Evolutionary conservation across 129 eudicot genomes (phyloP).

Genomic region (Lactuca saligna): DNA sequence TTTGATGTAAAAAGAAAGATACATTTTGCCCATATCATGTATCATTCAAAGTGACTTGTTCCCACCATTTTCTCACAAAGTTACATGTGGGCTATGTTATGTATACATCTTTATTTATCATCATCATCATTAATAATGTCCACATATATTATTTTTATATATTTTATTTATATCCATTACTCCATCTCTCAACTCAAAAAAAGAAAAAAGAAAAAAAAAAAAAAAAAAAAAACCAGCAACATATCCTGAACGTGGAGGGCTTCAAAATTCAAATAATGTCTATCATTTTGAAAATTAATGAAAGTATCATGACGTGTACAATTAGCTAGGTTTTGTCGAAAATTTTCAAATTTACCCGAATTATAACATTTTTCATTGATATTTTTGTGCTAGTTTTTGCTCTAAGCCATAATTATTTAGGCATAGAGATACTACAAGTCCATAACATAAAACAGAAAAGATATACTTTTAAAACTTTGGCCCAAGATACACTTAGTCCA

Average conservation of each 20-base stretch:
- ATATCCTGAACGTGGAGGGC: too few species aligned
- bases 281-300: neutral
- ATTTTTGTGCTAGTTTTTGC: neutral
- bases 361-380: too few species aligned
- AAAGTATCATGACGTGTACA: neutral
- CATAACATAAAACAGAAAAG: neutral
- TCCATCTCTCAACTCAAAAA: neutral
- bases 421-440: neutral
- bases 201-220: too few species aligned
- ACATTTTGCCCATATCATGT: slow-evolving; percentile 39
- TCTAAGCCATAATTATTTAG: neutral
- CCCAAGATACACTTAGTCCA: too few species aligned
- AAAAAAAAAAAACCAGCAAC: too few species aligned
- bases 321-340: neutral
- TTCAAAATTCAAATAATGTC: neutral
- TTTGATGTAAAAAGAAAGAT: slow-evolving; percentile 28
- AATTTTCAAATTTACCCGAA: too few species aligned
- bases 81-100: slow-evolving; percentile 31
- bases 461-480: too few species aligned
- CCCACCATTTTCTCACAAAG: slow-evolving; percentile 38
- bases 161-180: slow-evolving; percentile 5
- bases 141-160: slow-evolving; percentile 5
- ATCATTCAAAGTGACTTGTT: slow-evolving; percentile 30
- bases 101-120: slow-evolving; percentile 16
- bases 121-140: neutral